Evolutionary conservation across 2,329 filamentous ascomycete species (phyloP), one percentile per base, ranked within the genome.

Genomic region (Bisporella sp.): DNA sequence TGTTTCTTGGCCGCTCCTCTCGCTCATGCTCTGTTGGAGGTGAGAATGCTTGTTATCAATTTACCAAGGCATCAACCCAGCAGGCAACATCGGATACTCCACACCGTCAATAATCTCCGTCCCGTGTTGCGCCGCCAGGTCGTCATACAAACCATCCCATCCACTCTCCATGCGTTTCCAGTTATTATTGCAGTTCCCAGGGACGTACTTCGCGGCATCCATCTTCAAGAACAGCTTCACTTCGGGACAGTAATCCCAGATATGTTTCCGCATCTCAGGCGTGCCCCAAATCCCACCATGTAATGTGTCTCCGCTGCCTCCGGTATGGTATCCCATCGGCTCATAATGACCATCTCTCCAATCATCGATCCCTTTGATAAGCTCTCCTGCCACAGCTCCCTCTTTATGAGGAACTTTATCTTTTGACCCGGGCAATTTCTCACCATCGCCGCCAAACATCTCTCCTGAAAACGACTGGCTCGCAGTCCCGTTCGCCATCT

Each of bases 281-380:
- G 66, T 71, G 30, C 74, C 73, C 76, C 76, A 81, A 40, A 79
- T 71, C 1, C 63, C 66, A 8, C 58, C 52, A 53, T 76, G 72
- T 13, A 79, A 63, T 47, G 61, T 69, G 9, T 59, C 60, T 45
- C 77, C 77, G 48, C 71, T 72, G 6, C 71, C 71, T 28, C 76
- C 76, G 1, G 74, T 76, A 60, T 81, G 77, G 60, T 78, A 81
- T 41, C 78, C 78, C 77, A 81, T 77, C 11, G 78, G 77, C 60
- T 78, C 64, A 59, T 78, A 78, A 57, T 71, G 73, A 11, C 75
- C 74, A n/a, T 71, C 64, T 48, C 75, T 69, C 71, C 73, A 77
- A 59, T 73, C 69, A 60, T 77, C 74, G 39, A 77, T 63, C 6
- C 69, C 74, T 41, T 66, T 55, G 37, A 74, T 62, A 41, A 62